These are phyloP conservation scores for Aspergillus bridgeri DNA, from an alignment of 495 filamentous ascomycete genomes.

Conservation along the genomic window DNA sequence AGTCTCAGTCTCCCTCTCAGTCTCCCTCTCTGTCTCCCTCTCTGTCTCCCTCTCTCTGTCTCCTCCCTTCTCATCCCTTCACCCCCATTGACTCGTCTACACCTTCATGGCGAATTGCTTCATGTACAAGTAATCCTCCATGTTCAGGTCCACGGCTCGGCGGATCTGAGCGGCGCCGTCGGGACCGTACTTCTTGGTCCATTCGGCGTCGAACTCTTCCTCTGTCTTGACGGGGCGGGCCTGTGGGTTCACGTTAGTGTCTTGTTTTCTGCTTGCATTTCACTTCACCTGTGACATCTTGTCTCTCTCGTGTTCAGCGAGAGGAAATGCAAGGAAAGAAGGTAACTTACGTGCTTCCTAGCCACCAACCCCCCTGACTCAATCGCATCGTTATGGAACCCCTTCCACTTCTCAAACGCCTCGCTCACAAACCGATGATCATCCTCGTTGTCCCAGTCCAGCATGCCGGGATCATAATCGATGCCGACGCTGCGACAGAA, in stretches of 20 bases:
- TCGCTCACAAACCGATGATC: slow-evolving; percentile 60
- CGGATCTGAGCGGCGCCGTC: slow-evolving; percentile 72
- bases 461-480: slow-evolving; percentile 67
- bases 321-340: neutral
- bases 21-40: neutral
- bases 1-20: slow-evolving; percentile 1
- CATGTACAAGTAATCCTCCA: slow-evolving; percentile 85
- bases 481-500: slow-evolving; percentile 79
- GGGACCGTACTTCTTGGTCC: slow-evolving; percentile 77
- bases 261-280: neutral
- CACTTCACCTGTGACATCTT: neutral
- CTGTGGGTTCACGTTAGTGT: slow-evolving; percentile 8
- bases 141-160: slow-evolving; percentile 71
- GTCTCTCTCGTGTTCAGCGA: neutral
- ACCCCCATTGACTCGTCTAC: slow-evolving; percentile 17
- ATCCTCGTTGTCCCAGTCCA: slow-evolving; percentile 74
- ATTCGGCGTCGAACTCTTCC: slow-evolving; percentile 72
- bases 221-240: slow-evolving; percentile 54
- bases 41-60: slow-evolving; percentile 2
- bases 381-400: slow-evolving; percentile 94
- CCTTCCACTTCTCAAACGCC: slow-evolving; percentile 92
- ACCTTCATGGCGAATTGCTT: slow-evolving; percentile 81
- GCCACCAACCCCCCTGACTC: slow-evolving; percentile 69
- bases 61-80: neutral
- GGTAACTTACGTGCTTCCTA: slow-evolving; percentile 63